These are phyloP conservation scores for Sutorius eximius DNA, from an alignment of 1,284 basidiomycete genomes.

Conservation along the genomic window DNA sequence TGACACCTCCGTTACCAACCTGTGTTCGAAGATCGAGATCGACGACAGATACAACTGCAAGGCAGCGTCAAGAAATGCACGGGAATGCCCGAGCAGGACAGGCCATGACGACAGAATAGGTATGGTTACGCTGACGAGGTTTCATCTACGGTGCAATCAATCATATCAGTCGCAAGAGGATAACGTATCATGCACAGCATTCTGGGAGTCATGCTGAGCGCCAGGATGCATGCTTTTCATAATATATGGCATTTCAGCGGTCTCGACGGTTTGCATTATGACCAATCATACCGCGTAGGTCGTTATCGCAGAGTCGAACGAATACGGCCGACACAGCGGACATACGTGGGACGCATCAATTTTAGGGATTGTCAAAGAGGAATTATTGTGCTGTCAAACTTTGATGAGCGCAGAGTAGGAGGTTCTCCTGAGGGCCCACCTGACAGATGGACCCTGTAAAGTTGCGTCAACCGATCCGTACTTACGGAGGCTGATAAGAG, in stretches of 20 bases:
- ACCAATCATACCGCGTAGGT: not conserved
- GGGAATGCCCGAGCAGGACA: not conserved
- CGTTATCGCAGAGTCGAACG: constrained; percentile 18
- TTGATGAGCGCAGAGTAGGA: constrained; percentile 22
- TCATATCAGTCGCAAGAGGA: not conserved
- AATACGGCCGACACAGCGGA: constrained; percentile 11
- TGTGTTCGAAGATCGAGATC: not conserved
- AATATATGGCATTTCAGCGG: not conserved
- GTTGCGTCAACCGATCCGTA: constrained; percentile 22
- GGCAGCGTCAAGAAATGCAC: not conserved
- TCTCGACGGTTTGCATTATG: not conserved
- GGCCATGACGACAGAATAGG: constrained; percentile 22
- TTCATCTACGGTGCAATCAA: not conserved
- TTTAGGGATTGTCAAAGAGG: constrained; percentile 20
- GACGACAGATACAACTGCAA: not conserved
- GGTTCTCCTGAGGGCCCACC: constrained; percentile 8
- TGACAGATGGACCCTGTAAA: constrained; percentile 28
- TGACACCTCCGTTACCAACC: not conserved
- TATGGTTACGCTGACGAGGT: constrained; percentile 4
- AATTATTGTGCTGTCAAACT: constrained; percentile 31
- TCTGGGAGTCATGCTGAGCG: not conserved
- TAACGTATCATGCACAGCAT: not conserved
- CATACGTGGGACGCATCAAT: constrained; percentile 27
- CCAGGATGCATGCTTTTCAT: not conserved
- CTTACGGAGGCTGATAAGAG: constrained; percentile 30